Percentiles rank a stretch among this genome's conserved stretches.
Evolutionary conservation across 2,329 filamentous ascomycete species (phyloP).

Genomic region (Chalara sp.): DNA sequence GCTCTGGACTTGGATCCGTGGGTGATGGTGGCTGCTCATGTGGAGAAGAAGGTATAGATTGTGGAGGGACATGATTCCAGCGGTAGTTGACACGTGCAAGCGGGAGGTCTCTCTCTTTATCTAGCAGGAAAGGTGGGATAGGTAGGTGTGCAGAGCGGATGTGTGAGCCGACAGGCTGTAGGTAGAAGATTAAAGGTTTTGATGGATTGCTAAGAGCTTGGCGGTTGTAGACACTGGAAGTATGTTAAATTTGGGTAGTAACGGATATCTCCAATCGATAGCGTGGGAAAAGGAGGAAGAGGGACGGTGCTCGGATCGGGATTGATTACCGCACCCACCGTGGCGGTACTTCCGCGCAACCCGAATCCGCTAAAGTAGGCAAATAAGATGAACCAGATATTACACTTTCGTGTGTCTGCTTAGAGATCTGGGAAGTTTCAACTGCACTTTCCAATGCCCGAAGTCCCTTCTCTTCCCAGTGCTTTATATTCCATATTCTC

Average conservation of each 20-base stretch:
- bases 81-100: conserved; percentile 52
- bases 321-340: too few relatives aligned
- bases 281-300: not conserved
- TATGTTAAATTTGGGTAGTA: conserved; percentile 9
- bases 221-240: conserved; percentile 21
- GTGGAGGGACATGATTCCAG: conserved; percentile 33
- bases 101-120: conserved; percentile 26
- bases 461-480: too few relatives aligned
- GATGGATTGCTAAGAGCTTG: conserved; percentile 20
- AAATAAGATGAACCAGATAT: too few relatives aligned
- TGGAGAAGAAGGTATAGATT: not conserved
- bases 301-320: too few relatives aligned
- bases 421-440: too few relatives aligned
- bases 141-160: conserved; percentile 32
- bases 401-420: too few relatives aligned
- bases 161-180: conserved; percentile 40
- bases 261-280: too few relatives aligned
- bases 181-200: conserved; percentile 45
- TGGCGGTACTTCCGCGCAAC: too few relatives aligned
- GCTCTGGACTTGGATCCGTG: too few relatives aligned
- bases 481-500: too few relatives aligned
- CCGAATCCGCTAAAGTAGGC: too few relatives aligned
- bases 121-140: conserved; percentile 32
- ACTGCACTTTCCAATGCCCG: too few relatives aligned
- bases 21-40: not conserved